phyloP scores from a whole-genome alignment of 352 stramenopile genomes.

The Pelagophyceae sp. region DNA sequence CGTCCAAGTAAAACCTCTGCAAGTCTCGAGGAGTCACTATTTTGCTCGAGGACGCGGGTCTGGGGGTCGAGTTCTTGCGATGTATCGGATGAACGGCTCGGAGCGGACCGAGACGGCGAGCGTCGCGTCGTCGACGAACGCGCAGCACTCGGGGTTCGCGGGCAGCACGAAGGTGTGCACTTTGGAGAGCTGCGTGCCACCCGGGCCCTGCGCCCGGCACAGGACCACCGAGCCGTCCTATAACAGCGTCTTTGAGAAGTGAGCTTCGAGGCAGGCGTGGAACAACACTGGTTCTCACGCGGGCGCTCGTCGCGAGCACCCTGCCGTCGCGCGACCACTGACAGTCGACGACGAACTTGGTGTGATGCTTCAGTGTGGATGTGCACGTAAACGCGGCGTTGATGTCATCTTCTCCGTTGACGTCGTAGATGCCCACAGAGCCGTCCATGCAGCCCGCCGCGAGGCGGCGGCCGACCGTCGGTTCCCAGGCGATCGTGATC shows the following conservation, averaged over 20 bases:
- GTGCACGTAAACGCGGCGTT: background rate
- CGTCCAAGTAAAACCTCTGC: background rate
- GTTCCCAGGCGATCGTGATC: background rate
- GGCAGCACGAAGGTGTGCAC: slow-evolving; percentile 1
- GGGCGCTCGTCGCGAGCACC: background rate
- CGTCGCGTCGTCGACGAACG: background rate
- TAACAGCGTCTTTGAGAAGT: no score
- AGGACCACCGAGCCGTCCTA: slow-evolving; percentile 3
- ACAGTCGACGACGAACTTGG: background rate
- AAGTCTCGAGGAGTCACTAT: no score
- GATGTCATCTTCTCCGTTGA: no score
- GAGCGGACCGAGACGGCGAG: background rate
- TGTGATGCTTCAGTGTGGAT: background rate
- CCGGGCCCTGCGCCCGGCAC: background rate
- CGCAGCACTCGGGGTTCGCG: background rate
- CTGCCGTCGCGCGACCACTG: background rate
- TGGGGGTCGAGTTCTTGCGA: background rate
- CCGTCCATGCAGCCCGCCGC: background rate
- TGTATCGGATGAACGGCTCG: slow-evolving; percentile 12
- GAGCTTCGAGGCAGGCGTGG: no score
- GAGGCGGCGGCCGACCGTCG: background rate
- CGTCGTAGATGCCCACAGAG: background rate
- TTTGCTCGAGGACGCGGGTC: no score
- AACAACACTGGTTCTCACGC: no score
- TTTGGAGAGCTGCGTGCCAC: background rate